A percentile compares a stretch with the other conserved stretches of the same genome.
phyloP scores from a whole-genome alignment of 805 yeast genomes.

The Deakozyma indianensis region DNA sequence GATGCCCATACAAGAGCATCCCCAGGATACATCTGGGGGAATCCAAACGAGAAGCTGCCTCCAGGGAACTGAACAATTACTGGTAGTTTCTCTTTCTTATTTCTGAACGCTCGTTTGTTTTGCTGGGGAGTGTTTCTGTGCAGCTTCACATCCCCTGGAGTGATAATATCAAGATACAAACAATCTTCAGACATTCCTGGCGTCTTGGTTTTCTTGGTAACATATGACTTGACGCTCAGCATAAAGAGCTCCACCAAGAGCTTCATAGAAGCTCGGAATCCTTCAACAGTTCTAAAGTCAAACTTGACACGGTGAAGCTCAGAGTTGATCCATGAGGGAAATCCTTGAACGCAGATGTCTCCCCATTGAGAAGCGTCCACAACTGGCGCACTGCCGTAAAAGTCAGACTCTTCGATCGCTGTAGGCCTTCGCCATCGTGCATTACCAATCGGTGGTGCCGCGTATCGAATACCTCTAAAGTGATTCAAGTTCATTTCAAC shows the following conservation, averaged over 20 bases:
- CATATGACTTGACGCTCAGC: background rate
- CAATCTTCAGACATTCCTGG: slow-evolving; percentile 8
- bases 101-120: background rate
- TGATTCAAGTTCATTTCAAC: background rate
- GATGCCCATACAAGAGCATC: slow-evolving; percentile 12
- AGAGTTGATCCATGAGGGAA: background rate
- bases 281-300: background rate
- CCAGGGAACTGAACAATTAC: slow-evolving; percentile 24
- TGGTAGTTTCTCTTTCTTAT: slow-evolving; percentile 8
- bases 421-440: background rate
- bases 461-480: background rate
- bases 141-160: slow-evolving; percentile 3
- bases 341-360: slow-evolving; percentile 1
- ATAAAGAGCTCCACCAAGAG: background rate
- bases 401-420: background rate
- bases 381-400: background rate
- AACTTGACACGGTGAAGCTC: background rate
- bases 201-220: background rate
- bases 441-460: background rate
- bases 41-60: slow-evolving; percentile 21
- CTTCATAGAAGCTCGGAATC: background rate
- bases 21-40: slow-evolving; percentile 13
- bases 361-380: slow-evolving; percentile 1
- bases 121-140: background rate
- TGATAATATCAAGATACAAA: slow-evolving; percentile 9